Percentiles rank a stretch among this genome's conserved stretches.
Conservation (phyloP, 306 rosid genomes). For the Prunus mume region DNA sequence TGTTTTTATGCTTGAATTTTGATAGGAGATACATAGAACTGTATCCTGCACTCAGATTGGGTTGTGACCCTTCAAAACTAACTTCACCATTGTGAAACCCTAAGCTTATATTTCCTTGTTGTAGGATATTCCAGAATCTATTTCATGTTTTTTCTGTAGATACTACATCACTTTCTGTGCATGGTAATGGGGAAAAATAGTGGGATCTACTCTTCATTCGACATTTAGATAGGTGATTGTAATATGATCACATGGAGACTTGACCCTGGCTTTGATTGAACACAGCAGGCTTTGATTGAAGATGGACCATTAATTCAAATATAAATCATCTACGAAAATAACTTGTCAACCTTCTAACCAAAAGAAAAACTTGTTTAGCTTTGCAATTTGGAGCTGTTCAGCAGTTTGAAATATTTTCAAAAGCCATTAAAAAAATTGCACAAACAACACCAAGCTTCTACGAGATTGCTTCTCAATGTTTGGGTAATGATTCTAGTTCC, state of each 20-base stretch:
- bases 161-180: not conserved
- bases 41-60: not conserved
- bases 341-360: not conserved
- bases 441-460: not conserved
- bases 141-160: not conserved
- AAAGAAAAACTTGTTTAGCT: not conserved
- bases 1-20: not conserved
- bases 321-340: not conserved
- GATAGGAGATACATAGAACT: not conserved
- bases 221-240: not conserved
- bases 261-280: not conserved
- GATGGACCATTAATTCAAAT: not conserved
- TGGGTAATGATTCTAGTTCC: not conserved
- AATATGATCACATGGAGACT: not conserved
- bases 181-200: not conserved
- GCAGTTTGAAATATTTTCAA: not conserved
- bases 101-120: too few species aligned
- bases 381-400: not conserved
- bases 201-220: not conserved
- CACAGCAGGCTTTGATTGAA: not conserved
- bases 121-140: not conserved
- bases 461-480: not conserved
- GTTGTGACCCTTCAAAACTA: too few species aligned
- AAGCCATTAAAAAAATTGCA: not conserved
- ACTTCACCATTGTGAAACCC: not conserved